Conservation (phyloP, 768 basidiomycete species). For the Russula brevipes region DNA sequence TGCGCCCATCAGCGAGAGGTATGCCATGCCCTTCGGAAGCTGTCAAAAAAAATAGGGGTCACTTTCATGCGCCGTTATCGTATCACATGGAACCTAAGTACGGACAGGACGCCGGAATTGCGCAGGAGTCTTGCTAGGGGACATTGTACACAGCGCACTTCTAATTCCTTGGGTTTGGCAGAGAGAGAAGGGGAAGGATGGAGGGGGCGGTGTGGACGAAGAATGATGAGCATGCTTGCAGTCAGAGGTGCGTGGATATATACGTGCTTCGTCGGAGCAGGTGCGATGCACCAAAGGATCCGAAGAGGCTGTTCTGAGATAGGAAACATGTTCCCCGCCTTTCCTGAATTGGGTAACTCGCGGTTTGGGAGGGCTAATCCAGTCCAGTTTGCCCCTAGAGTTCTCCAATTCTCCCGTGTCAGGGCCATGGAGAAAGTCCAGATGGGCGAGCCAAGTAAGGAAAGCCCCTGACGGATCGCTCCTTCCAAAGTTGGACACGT, state of each 20-base stretch:
- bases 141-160: neutral
- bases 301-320: slow-evolving; percentile 4
- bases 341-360: slow-evolving; percentile 3
- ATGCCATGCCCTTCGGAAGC: slow-evolving; percentile 11
- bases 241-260: slow-evolving; percentile 3
- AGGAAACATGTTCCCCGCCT: neutral
- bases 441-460: neutral
- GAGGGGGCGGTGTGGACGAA: neutral
- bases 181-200: neutral
- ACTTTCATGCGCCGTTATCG: no score
- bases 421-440: slow-evolving; percentile 1
- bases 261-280: neutral
- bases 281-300: slow-evolving; percentile 2
- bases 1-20: slow-evolving; percentile 10
- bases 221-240: neutral
- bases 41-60: neutral
- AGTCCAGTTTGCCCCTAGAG: neutral
- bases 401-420: neutral
- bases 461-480: neutral
- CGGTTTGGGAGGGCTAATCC: neutral
- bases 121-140: neutral
- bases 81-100: neutral
- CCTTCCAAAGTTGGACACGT: no score
- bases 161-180: neutral
- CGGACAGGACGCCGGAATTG: neutral